These are phyloP conservation scores for Tetratostichococcus sp. DNA, from an alignment of 139 green algal species.

Conservation along the genomic window DNA sequence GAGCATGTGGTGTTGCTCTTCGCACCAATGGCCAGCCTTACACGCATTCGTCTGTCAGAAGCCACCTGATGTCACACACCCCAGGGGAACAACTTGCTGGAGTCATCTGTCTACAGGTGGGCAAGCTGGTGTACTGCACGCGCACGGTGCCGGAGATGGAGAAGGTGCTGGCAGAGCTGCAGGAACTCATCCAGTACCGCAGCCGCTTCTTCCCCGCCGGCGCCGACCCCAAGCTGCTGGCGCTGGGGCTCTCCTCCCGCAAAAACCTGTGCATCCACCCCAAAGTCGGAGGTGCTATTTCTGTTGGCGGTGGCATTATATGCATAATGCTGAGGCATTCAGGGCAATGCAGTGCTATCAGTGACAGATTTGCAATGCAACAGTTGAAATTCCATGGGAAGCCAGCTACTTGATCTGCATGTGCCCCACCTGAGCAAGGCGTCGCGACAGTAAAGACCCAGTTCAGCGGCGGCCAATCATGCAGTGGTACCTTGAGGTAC, in stretches of 20 bases:
- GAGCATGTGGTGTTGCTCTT: too few relatives aligned
- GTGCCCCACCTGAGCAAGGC: neutral
- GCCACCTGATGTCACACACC: too few relatives aligned
- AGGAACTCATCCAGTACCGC: constrained; percentile 84
- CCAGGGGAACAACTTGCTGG: too few relatives aligned
- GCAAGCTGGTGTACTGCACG: constrained; percentile 99
- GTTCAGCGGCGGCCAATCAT: too few relatives aligned
- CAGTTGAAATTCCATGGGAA: too few relatives aligned
- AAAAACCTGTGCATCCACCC: constrained; percentile 98
- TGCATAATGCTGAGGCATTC: too few relatives aligned
- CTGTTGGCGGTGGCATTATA: too few relatives aligned
- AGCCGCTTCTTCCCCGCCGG: constrained; percentile 48
- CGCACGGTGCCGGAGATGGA: constrained; percentile 99
- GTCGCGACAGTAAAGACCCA: neutral
- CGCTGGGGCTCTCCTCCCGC: constrained; percentile 84
- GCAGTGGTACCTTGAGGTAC: too few relatives aligned
- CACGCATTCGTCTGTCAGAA: neutral
- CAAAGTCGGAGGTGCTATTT: constrained; percentile 64
- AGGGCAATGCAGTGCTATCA: too few relatives aligned
- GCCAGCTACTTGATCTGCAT: too few relatives aligned
- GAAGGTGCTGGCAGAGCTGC: constrained; percentile 88
- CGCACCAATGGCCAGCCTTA: neutral
- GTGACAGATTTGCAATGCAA: too few relatives aligned
- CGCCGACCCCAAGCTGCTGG: constrained; percentile 71
- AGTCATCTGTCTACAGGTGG: too few relatives aligned